Conservation (phyloP, 305 asterid genomes). For the Solanum hybrid region DNA sequence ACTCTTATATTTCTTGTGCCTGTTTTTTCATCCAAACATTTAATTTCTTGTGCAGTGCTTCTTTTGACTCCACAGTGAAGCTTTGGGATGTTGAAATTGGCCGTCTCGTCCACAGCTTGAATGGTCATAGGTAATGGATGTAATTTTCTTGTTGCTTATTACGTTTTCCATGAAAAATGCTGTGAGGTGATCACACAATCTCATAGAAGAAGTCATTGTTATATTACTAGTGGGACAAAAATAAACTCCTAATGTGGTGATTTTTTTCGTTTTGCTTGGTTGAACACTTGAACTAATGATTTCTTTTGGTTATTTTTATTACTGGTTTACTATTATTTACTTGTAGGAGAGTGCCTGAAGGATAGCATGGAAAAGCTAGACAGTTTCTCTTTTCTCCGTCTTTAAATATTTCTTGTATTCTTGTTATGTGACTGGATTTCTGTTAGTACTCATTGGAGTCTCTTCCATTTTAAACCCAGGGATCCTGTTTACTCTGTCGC, state of each 20-base stretch:
- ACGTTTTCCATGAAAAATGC: not conserved
- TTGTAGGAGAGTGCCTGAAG: not conserved
- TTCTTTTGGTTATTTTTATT: not conserved
- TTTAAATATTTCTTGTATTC: not conserved
- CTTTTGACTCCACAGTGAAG: slow-evolving; percentile 94
- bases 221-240: not conserved
- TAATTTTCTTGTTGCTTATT: not conserved
- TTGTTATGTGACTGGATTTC: not conserved
- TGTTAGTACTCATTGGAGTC: not conserved
- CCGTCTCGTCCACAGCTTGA: slow-evolving; percentile 58
- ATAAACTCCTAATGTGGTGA: not conserved
- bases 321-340: not conserved
- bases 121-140: slow-evolving; percentile 66
- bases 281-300: not conserved
- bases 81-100: slow-evolving; percentile 78
- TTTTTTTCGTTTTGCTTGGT: not conserved
- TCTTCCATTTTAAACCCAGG: slow-evolving; percentile 32
- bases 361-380: not conserved
- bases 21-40: not conserved
- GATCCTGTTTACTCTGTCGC: slow-evolving; percentile 90
- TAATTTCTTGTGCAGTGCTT: slow-evolving; percentile 51
- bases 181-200: not conserved
- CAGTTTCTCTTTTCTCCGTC: not conserved
- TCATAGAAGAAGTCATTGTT: not conserved
- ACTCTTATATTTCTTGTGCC: not conserved